Percentiles rank a stretch among this genome's conserved stretches.
Conservation (phyloP, 2,329 filamentous ascomycete species). For the Amesomyces nigricolor region DNA sequence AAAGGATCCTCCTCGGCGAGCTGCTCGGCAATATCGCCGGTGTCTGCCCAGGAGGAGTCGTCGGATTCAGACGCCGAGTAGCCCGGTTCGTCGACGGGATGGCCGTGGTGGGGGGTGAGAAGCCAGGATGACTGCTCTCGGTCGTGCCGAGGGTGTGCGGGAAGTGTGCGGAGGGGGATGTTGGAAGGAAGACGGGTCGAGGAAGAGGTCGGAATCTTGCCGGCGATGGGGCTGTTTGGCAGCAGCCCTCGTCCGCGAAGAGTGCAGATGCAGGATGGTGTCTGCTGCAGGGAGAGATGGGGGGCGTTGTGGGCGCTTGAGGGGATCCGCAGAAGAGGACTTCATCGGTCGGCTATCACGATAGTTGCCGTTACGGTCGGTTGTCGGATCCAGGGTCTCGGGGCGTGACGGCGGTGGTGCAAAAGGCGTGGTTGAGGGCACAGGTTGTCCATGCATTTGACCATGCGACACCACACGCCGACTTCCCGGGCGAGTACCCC, state of each 20-base stretch:
- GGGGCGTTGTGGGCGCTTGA: constrained; percentile 3
- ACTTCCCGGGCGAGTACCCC: constrained; percentile 2
- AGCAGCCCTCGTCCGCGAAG: constrained; percentile 63
- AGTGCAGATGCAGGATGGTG: constrained; percentile 11
- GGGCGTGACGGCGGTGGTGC: constrained; percentile 10
- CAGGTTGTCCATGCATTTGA: constrained; percentile 3
- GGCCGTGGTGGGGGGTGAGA: constrained; percentile 42
- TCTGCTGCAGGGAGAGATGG: neutral
- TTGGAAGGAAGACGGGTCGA: constrained; percentile 67
- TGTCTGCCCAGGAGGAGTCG: constrained; percentile 76
- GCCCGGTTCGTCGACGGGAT: constrained; percentile 44
- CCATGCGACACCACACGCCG: neutral
- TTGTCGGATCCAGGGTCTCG: neutral
- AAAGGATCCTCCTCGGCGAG: constrained; percentile 78
- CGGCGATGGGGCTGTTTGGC: constrained; percentile 67
- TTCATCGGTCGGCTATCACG: constrained; percentile 19
- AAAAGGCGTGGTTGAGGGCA: constrained; percentile 9
- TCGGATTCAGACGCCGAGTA: constrained; percentile 52
- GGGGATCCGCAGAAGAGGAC: constrained; percentile 18
- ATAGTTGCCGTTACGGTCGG: neutral
- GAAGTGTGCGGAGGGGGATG: constrained; percentile 79
- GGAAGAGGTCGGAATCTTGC: constrained; percentile 78
- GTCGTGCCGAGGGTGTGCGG: constrained; percentile 35
- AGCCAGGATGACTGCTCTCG: constrained; percentile 42
- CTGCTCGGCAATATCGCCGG: constrained; percentile 91